phyloP scores from a whole-genome alignment of 306 rosid species.

The Fagus crenata region DNA sequence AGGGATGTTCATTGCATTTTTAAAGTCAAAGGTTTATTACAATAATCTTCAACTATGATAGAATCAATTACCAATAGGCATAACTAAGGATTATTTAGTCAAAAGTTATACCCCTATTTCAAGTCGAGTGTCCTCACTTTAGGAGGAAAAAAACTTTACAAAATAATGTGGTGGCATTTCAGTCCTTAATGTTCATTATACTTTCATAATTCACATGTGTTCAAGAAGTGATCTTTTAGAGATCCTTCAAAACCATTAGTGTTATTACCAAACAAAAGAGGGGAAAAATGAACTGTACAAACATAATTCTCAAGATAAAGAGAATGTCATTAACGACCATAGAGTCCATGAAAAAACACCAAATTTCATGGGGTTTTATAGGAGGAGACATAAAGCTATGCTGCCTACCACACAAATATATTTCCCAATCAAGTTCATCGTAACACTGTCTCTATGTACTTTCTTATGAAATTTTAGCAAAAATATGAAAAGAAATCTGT shows the following conservation, averaged over 20 bases:
- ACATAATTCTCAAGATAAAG: background rate
- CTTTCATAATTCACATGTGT: background rate
- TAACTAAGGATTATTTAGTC: background rate
- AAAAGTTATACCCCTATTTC: background rate
- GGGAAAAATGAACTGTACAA: background rate
- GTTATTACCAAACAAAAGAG: too few relatives aligned
- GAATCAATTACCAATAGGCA: background rate
- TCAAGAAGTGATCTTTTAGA: background rate
- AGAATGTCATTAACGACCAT: background rate
- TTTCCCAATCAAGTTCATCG: background rate
- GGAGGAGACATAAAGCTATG: background rate
- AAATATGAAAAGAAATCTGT: background rate
- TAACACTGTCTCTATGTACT: background rate
- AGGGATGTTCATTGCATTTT: background rate
- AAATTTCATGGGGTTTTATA: background rate
- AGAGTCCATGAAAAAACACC: background rate
- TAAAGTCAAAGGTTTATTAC: background rate
- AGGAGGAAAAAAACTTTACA: background rate
- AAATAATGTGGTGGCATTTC: background rate
- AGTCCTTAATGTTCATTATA: background rate
- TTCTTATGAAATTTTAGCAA: background rate
- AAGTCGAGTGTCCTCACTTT: conserved; percentile 1
- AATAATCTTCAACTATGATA: background rate
- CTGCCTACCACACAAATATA: background rate
- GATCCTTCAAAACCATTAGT: background rate